Conservation (phyloP, 2,329 filamentous ascomycete genomes). For the Penicillium occitanis region DNA sequence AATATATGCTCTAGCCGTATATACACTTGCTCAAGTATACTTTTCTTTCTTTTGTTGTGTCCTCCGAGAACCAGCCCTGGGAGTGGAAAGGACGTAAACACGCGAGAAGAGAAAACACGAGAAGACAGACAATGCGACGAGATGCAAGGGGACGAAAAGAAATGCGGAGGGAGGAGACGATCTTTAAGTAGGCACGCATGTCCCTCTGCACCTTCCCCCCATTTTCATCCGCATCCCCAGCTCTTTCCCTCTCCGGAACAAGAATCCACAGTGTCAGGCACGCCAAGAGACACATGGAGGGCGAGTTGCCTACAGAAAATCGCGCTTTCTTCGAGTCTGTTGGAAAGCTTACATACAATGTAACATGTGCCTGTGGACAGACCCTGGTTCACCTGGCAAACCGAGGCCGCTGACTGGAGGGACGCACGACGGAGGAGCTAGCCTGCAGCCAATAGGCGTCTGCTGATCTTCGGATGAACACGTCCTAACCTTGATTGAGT, state of each 20-base stretch:
- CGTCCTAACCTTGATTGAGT: neutral
- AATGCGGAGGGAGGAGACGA: constrained; percentile 12
- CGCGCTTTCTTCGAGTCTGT: neutral
- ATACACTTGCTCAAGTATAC: neutral
- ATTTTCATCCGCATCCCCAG: neutral
- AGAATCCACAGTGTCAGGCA: neutral
- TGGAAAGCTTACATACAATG: neutral
- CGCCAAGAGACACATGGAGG: constrained; percentile 3
- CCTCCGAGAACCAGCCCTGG: constrained; percentile 14
- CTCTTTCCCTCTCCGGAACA: constrained; percentile 8
- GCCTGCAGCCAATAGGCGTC: neutral
- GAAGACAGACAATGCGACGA: neutral
- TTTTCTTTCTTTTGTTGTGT: neutral
- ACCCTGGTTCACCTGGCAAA: neutral
- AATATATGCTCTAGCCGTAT: neutral
- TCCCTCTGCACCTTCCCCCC: neutral
- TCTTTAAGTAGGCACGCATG: neutral
- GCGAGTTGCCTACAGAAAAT: neutral
- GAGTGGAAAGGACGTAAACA: neutral
- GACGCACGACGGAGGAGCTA: neutral
- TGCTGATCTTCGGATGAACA: constrained; percentile 4
- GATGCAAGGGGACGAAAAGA: neutral
- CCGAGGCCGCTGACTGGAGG: neutral
- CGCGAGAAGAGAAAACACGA: neutral
- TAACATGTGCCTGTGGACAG: neutral